phyloP scores from a whole-genome alignment of 2,329 filamentous ascomycete species.

The Scedosporium boydii region DNA sequence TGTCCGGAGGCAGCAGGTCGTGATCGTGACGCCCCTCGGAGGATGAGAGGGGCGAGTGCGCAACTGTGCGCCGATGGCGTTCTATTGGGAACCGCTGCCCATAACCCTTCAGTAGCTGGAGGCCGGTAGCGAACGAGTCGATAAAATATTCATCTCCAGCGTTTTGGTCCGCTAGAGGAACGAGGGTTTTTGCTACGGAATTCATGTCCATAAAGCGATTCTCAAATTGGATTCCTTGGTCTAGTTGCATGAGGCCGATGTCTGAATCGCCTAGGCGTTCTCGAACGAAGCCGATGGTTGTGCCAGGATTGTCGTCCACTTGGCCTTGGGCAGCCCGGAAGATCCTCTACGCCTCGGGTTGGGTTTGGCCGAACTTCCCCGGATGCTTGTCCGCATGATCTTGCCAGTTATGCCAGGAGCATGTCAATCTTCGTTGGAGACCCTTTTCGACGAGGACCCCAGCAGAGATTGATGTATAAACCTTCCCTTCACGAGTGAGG shows the following conservation, averaged over 20 bases:
- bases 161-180: neutral
- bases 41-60: neutral
- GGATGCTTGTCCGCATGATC: neutral
- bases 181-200: neutral
- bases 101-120: neutral
- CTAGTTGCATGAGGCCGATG: neutral
- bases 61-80: neutral
- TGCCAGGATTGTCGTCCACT: neutral
- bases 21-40: neutral
- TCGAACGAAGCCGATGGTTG: neutral
- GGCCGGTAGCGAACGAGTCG: neutral
- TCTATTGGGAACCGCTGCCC: neutral
- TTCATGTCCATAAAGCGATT: neutral
- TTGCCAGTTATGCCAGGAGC: neutral
- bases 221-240: neutral
- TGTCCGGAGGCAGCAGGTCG: neutral
- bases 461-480: neutral
- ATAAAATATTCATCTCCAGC: neutral
- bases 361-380: neutral
- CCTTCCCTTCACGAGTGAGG: neutral
- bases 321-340: neutral
- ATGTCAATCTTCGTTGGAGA: neutral
- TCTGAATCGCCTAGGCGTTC: neutral
- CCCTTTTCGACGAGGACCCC: neutral
- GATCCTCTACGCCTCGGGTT: neutral